These are phyloP conservation scores for Paramyrothecium sp. DNA, from an alignment of 2,329 filamentous ascomycete genomes.

Conservation along the genomic window DNA sequence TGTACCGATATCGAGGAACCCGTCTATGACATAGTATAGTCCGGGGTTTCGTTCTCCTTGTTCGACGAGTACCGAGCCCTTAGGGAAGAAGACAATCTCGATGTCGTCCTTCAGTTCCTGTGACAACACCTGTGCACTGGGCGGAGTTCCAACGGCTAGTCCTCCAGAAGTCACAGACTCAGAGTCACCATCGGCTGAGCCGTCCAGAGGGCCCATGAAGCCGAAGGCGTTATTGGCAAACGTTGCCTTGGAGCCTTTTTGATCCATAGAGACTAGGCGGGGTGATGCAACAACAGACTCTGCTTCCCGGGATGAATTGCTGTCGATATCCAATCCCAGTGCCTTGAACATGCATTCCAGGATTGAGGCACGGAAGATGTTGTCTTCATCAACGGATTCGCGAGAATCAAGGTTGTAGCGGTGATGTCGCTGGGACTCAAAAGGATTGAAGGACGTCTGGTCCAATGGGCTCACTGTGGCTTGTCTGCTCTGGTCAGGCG, in stretches of 20 bases:
- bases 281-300: constrained; percentile 86
- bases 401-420: constrained; percentile 63
- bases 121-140: constrained; percentile 64
- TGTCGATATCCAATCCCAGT: constrained; percentile 74
- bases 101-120: constrained; percentile 88
- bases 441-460: constrained; percentile 54
- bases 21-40: constrained; percentile 95
- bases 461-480: constrained; percentile 45
- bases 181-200: constrained; percentile 73
- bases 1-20: constrained; percentile 93
- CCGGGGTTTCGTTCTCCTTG: constrained; percentile 97
- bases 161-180: constrained; percentile 80
- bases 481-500: constrained; percentile 21
- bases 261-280: constrained; percentile 79
- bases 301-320: constrained; percentile 62
- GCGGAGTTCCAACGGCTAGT: constrained; percentile 57
- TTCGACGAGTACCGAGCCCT: constrained; percentile 91
- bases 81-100: constrained; percentile 96
- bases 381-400: constrained; percentile 84
- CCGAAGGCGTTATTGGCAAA: constrained; percentile 78
- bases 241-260: constrained; percentile 73
- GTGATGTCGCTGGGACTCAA: constrained; percentile 48
- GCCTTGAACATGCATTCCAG: constrained; percentile 95
- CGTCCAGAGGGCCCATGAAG: constrained; percentile 81
- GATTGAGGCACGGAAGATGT: constrained; percentile 84